Base-by-base conservation (phyloP, 169 alveolate species). In the Besnoitia besnoiti region DNA sequence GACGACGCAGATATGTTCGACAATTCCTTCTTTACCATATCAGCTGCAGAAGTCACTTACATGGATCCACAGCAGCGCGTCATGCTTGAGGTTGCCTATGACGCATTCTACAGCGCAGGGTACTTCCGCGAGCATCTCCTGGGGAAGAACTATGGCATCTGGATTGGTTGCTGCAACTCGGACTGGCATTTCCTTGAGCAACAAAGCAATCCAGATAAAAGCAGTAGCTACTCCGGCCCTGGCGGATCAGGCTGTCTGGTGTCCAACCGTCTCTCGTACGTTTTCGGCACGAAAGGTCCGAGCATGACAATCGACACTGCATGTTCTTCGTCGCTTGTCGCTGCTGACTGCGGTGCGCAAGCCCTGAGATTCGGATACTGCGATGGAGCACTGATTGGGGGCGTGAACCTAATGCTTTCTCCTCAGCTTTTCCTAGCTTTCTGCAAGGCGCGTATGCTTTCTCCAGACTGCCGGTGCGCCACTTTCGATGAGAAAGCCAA, bases 21-120 rank as follows among this genome's bases (percentile, higher is more conserved):
- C 80, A 90, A 91, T 91, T 39, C 82, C 37, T 92, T 90, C 92
- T 94, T 94, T 92, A 91, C 80, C 82, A 90, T 94, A 33, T 80
- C 95, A 27, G 92, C 96, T 35, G 94, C 95, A 0, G 96, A 94
- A 85, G 93, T 85, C 62, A n/a, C 16, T 35, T 59, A 92, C 46
- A 95, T 96, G 97, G 97, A 96, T 75, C 97, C 97, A 35, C 97
- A 96, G 91, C 97, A 96, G 92, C 95, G 97, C 44, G 85, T 96
- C 91, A 85, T 94, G 90, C 91, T 96, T 47, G 97, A 96, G 75
- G 96, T 94, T 21, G 94, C 95, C 59, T 94, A 73, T 50, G 95
- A 95, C 42, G 96, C 96, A n/a, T 87, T 95, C 50, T 79, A 90
- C 73, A 35, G 82, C 79, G 93, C 96, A 33, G 96, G 95, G 0